Percentiles rank a stretch among this genome's conserved stretches.
Evolutionary conservation across 352 stramenopile genomes (phyloP).

Genomic region (Phytophthora foliorum): DNA sequence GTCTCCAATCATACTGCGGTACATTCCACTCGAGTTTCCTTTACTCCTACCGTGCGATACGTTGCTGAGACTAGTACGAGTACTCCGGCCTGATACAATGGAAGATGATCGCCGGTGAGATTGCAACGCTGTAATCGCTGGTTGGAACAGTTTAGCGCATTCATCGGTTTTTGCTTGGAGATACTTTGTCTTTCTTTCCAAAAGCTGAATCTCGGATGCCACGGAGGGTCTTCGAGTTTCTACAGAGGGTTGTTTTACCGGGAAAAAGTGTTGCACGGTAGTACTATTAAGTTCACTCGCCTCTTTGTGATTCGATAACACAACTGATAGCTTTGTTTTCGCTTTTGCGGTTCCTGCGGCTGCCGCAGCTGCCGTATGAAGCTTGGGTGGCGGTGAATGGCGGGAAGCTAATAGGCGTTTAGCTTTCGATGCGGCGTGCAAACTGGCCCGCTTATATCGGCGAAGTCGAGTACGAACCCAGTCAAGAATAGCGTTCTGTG

Average conservation of each 20-base stretch:
- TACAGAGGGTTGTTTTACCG: not conserved
- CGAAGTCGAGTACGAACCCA: conserved; percentile 60
- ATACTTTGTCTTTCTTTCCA: conserved; percentile 78
- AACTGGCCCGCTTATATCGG: conserved; percentile 48
- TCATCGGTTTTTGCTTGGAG: conserved; percentile 57
- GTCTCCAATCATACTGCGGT: conserved; percentile 29
- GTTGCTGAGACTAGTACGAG: conserved; percentile 18
- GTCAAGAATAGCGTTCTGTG: conserved; percentile 62
- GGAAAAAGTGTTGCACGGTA: not conserved
- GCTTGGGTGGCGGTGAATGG: not conserved
- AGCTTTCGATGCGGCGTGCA: conserved; percentile 54
- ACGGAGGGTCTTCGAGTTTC: conserved; percentile 31
- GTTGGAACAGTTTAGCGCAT: conserved; percentile 43
- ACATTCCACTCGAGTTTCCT: conserved; percentile 24
- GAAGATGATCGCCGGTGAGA: conserved; percentile 24
- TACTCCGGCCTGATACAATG: conserved; percentile 11
- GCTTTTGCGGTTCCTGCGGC: conserved; percentile 19
- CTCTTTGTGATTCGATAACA: conserved; percentile 13
- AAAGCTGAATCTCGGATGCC: conserved; percentile 48
- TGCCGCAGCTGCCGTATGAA: conserved; percentile 8
- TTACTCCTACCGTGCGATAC: conserved; percentile 15
- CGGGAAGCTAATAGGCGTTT: conserved; percentile 39
- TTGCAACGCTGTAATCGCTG: conserved; percentile 21
- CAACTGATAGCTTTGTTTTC: conserved; percentile 18
- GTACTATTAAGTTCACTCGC: not conserved